Base-by-base conservation (phyloP, 306 rosid genomes). In the Mimosa pudica region DNA sequence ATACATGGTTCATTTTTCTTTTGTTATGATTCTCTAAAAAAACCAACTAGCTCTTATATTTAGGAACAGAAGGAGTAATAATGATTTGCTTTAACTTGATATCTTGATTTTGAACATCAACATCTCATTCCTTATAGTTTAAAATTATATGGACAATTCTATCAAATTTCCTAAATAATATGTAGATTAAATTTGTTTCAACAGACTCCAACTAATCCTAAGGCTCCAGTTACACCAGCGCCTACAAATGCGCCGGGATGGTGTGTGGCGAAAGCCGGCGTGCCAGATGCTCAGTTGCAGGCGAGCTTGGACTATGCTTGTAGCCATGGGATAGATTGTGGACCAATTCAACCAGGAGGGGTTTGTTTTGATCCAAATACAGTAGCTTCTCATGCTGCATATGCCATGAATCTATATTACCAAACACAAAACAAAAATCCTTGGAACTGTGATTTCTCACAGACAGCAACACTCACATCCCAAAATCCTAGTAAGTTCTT, bases 301-400 rank as follows among this genome's bases (percentile, higher is more conserved):
- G 83, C 76, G 64, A 87, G 77, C 87, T 82, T 94, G 10, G 97
- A 94, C 85, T 94, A 90, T 63, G 92, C 87, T 0, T 90, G 96
- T 18, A 79, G 92, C 64, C 87, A 87, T 1, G 88, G 89, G 55
- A 78, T 90, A 48, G 94, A 92, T 80, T 94, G 98, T 55, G 80
- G 91, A 4, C 64, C 89, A 48, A 92, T 94, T 82, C 91, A 89
- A 83, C 79, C 90, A 0, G 96, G 97, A 61, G 98, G 97, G 0
- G 91, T 89, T 81, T 94, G 98, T 84, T 94, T 81, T 44, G 94
- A 89, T n/a, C 97, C 97, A 10, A 86, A 90, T 84, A 92, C 90
- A 6, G 45, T 87, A 1, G 74, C 80, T n/a, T 92, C 94, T 10
- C 98, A 92, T 75, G 89, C 97, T 60, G 74, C 93, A 41, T 92